Evolutionary conservation across 495 filamentous ascomycete genomes (phyloP), one percentile per base, ranked within the genome.

Genomic region (Paragyromitra xinjiangensis): DNA sequence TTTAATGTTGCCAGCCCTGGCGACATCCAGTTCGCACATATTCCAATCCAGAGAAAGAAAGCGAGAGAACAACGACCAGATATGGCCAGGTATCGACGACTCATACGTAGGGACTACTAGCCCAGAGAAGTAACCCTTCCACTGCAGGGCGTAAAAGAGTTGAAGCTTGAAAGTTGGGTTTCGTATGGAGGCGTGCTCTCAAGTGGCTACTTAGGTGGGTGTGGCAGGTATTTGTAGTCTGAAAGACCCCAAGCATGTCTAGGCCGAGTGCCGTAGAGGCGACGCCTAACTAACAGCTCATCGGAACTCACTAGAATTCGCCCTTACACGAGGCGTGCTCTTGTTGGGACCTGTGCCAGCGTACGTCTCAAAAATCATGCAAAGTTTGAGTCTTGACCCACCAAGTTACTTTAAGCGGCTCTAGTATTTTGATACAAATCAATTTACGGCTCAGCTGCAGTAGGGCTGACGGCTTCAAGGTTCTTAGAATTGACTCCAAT

Each of bases 191-290:
- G 26, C 2, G 9, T 34, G 14, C 14, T 61, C 16, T 61, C 37
- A n/a, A 14, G 6, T n/a, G 34, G 7, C 16, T 39, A 3, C 9
- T 44, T 44, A 9, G n/a, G 61, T 11, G 61, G 61, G 5, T 42
- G 39, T 42, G 61, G 39, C 11, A 19, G 61, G 34, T 64, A 64
- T 64, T 64, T 64, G 61, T 64, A 64, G 61, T 29, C 7, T 11
- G 22, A 26, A 12, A 56, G 19, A 24, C 26, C 2, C 53, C 22
- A 55, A 55, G 22, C 22, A 55, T 19, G 19, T 55, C 22, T 3
- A 9, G 5, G 53, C 19, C 26, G 53, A 26, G 3, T 48, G 44
- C 16, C 11, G 11, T 16, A 16, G 44, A 16, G 8, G 11, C 11
- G 16, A 48, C 44, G 44, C 11, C 44, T 48, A 16, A 16, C 44